Evolutionary conservation across 352 stramenopile species (phyloP), one percentile per base, ranked within the genome.

Genomic region (Globisporangium sylvaticum): DNA sequence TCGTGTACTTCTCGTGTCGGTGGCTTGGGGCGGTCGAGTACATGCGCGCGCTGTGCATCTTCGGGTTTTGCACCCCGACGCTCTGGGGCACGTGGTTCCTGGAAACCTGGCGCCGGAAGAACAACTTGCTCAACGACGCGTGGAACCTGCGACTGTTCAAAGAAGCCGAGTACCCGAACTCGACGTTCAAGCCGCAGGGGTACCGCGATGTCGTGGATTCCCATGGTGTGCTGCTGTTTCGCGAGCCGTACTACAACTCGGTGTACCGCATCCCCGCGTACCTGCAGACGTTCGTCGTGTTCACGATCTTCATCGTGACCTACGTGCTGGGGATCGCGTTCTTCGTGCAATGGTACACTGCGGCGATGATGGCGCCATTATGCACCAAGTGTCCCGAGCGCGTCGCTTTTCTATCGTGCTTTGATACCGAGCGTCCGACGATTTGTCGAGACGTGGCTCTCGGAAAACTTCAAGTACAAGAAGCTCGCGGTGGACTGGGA

Each of bases 281-380:
- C 56, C 72, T 93, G 31, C 87, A 92, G 60, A 95, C 87, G 20
- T 85, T 93, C 55, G 65, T 93, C 20, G 85, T 95, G 5, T 93
- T 92, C 25, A 71, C 79, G 9, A 70, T 93, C 48, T 95, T 95
- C 62, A 92, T 92, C 25, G 80, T 69, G 22, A 92, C 83, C 31
- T 95, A 95, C 52, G 76, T 92, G 0, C 44, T 90, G 1, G 87
- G 87, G 3, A 95, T 89, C 58, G 89, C 82, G 14, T 93, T 95
- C 70, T 95, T 95, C 42, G 85, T 95, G 9, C 85, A 94, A 60
- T 95, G 87, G 87, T 95, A 93, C 59, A 95, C 87, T 0, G 87
- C 87, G 1, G 84, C 87, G 25, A 95, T 95, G 87, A 91, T 93
- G 77, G 87, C 87, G 24, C 85, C 87, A 3, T 68, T 92, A 4